Base-by-base conservation (phyloP, 2,329 filamentous ascomycete genomes). In the Colletotrichum truncatum region DNA sequence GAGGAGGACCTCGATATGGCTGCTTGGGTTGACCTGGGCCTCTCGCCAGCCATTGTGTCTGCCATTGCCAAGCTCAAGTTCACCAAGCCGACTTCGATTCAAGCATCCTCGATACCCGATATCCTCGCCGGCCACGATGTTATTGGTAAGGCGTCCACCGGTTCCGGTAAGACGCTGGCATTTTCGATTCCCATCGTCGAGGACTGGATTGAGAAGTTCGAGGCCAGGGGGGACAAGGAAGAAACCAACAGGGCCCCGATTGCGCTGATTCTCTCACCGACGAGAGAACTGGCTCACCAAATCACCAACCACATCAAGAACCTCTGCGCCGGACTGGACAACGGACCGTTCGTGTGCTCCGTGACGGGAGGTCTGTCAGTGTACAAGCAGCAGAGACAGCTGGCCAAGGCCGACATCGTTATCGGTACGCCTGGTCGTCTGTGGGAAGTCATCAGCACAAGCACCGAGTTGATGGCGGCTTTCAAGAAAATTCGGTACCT, bases 141-240 rank as follows among this genome's bases (percentile, higher is more conserved):
- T 14, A 92, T 99, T 68, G 96, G 96, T 41, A 99, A 99, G 80
- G 96, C 96, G 2, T 91, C 95, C 10, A 99, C 96, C 0, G 96
- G 96, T 69, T 98, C 96, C 12, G 96, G 96, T 71, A 99, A 99
- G 80, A 99, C 96, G 0, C 82, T 99, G 45, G 95, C 96, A 0
- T 99, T 97, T 77, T 93, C 91, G 1, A 94, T 99, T 67, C 96
- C 96, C 0, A 96, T 99, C 60, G 83, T 98, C 9, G 94, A 99
- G 77, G 85, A 87, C 59, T 98, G 91, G 84, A 79, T 99, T 36
- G 85, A 87, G 65, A 74, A 74, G 3, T 48, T 45, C 7, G 57
- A 68, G 18, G 54, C 26, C 12, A 48, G 21, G 36, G 73, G 77
- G 3, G 71, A 71, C 4, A 71, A 76, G 16, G 71, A 74, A 6